Conservation (phyloP, 2,329 filamentous ascomycete species). For the Cytospora chrysosperma region DNA sequence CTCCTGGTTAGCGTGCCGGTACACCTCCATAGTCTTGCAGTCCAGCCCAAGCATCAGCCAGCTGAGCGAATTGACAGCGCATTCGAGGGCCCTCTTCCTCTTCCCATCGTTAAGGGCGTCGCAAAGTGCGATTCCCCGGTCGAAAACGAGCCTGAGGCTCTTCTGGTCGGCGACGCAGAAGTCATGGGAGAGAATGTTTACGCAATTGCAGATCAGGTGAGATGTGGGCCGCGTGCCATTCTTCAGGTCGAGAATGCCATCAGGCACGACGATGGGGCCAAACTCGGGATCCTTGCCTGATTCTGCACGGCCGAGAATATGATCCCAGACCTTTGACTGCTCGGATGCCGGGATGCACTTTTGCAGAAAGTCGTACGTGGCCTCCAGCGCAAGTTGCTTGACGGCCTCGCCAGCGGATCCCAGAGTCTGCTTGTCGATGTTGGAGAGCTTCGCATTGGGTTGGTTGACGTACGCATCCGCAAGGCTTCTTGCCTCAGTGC, state of each 20-base stretch:
- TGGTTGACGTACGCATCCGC: constrained; percentile 10
- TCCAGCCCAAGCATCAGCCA: constrained; percentile 18
- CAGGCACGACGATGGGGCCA: neutral
- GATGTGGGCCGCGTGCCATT: constrained; percentile 2
- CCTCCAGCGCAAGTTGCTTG: constrained; percentile 17
- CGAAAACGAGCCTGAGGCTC: constrained; percentile 3
- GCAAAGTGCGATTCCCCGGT: constrained; percentile 12
- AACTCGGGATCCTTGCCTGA: neutral
- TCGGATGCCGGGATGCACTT: constrained; percentile 2
- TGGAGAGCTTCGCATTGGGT: neutral
- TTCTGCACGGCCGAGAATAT: neutral
- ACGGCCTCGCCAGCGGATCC: constrained; percentile 5
- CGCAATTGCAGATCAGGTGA: constrained; percentile 12
- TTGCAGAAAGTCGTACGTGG: constrained; percentile 10
- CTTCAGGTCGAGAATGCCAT: constrained; percentile 3
- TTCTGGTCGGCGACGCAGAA: neutral
- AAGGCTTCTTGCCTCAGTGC: neutral
- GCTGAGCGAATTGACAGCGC: constrained; percentile 1
- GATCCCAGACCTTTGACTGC: neutral
- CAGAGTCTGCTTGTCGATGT: constrained; percentile 8
- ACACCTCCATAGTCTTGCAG: constrained; percentile 9
- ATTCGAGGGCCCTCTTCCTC: neutral
- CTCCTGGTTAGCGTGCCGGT: constrained; percentile 8
- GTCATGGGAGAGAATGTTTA: constrained; percentile 3
- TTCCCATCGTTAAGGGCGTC: constrained; percentile 12